Conservation (phyloP, 371 early-diverging fungal species). For the Mucor plumbeus region DNA sequence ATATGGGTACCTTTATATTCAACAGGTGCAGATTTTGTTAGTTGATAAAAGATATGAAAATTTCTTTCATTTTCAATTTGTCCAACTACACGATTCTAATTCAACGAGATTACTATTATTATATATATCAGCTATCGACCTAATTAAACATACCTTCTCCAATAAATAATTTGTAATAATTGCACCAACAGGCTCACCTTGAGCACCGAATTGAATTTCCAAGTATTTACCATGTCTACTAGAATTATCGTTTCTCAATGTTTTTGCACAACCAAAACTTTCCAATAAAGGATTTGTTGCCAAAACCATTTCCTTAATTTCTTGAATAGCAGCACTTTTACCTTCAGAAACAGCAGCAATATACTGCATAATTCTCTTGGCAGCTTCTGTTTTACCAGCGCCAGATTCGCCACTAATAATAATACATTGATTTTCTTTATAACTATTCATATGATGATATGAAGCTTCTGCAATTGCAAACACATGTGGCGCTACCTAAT, state of each 20-base stretch:
- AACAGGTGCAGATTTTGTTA: slow-evolving; percentile 79
- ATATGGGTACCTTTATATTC: slow-evolving; percentile 64
- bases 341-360: slow-evolving; percentile 92
- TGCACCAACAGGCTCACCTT: slow-evolving; percentile 97
- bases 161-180: slow-evolving; percentile 97
- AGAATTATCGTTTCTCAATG: slow-evolving; percentile 98
- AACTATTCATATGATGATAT: slow-evolving; percentile 93
- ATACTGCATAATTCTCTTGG: slow-evolving; percentile 94
- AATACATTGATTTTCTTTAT: slow-evolving; percentile 98
- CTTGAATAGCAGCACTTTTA: slow-evolving; percentile 79
- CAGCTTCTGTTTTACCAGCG: slow-evolving; percentile 95
- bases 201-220: slow-evolving; percentile 94
- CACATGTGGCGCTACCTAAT: slow-evolving; percentile 83
- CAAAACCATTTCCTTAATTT: slow-evolving; percentile 95
- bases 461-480: slow-evolving; percentile 87
- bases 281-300: slow-evolving; percentile 98
- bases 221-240: slow-evolving; percentile 99
- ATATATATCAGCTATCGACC: background rate
- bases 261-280: slow-evolving; percentile 99
- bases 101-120: background rate
- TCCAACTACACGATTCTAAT: slow-evolving; percentile 89
- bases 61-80: slow-evolving; percentile 95
- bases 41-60: slow-evolving; percentile 97
- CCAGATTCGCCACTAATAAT: slow-evolving; percentile 95
- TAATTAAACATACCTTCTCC: slow-evolving; percentile 78